These are phyloP conservation scores for Myochromella boudieri DNA, from an alignment of 768 basidiomycete genomes.

Conservation along the genomic window DNA sequence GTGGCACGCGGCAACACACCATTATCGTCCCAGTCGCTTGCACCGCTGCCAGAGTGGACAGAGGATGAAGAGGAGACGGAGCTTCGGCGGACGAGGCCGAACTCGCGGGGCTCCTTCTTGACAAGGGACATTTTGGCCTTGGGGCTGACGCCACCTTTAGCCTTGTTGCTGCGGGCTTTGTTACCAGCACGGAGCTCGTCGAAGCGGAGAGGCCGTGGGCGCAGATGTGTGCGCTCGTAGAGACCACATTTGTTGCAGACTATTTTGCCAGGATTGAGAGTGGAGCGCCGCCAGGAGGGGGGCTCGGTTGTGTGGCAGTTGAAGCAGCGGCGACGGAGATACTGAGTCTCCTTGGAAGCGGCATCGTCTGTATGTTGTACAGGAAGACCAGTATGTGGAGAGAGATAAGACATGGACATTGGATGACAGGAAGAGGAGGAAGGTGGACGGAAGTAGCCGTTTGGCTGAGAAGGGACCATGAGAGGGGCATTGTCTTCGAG, in stretches of 20 bases:
- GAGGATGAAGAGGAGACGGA: slow-evolving; percentile 64
- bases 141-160: slow-evolving; percentile 34
- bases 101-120: slow-evolving; percentile 67
- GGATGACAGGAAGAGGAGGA: slow-evolving; percentile 28
- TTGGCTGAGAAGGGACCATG: slow-evolving; percentile 63
- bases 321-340: slow-evolving; percentile 83
- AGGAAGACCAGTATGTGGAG: slow-evolving; percentile 52
- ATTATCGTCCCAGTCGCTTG: slow-evolving; percentile 83
- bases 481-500: slow-evolving; percentile 61
- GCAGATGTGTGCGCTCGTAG: slow-evolving; percentile 86
- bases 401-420: slow-evolving; percentile 37
- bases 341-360: slow-evolving; percentile 88
- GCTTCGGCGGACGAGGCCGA: slow-evolving; percentile 50
- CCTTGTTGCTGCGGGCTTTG: slow-evolving; percentile 65
- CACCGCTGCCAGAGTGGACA: slow-evolving; percentile 53
- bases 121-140: slow-evolving; percentile 38
- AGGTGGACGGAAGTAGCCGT: slow-evolving; percentile 43
- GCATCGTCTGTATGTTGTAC: slow-evolving; percentile 92
- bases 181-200: slow-evolving; percentile 87
- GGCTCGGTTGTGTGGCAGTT: slow-evolving; percentile 93
- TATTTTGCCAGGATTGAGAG: slow-evolving; percentile 88
- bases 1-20: slow-evolving; percentile 45
- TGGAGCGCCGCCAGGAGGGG: slow-evolving; percentile 84
- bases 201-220: slow-evolving; percentile 80
- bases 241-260: slow-evolving; percentile 94